Conservation (phyloP, 345 rosid species). For the Moricandia arvensis region DNA sequence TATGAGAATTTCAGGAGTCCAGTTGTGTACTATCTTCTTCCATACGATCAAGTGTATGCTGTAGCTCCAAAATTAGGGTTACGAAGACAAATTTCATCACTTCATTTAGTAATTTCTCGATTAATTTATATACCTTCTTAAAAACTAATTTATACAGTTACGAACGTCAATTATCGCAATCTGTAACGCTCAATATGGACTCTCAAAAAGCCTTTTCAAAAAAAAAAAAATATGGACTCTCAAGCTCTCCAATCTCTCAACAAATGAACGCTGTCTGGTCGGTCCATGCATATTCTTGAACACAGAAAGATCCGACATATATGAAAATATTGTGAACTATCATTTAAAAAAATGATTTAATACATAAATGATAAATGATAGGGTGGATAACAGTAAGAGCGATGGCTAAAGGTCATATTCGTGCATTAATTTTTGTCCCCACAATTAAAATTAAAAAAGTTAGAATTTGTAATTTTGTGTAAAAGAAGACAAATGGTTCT, state of each 20-base stretch:
- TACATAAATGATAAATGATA: neutral
- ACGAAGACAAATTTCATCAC: neutral
- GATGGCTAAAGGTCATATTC: conserved; percentile 20
- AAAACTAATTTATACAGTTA: neutral
- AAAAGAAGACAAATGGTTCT: conserved; percentile 22
- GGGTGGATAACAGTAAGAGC: neutral
- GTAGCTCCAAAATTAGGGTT: neutral
- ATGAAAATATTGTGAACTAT: conserved; percentile 8
- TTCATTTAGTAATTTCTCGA: neutral
- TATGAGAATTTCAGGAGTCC: too few species aligned
- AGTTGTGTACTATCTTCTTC: too few species aligned
- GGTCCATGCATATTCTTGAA: conserved; percentile 19
- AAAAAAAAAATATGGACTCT: too few species aligned
- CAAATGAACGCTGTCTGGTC: conserved; percentile 4
- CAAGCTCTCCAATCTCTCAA: too few species aligned
- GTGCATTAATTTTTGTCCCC: conserved; percentile 37
- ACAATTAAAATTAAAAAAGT: conserved; percentile 34
- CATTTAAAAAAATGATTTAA: neutral
- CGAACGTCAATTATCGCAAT: neutral
- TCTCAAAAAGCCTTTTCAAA: too few species aligned
- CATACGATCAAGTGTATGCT: neutral
- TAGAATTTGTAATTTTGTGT: conserved; percentile 38
- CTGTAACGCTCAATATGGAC: too few species aligned
- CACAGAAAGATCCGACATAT: neutral
- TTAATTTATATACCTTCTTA: neutral